phyloP scores from a whole-genome alignment of 1,284 basidiomycete species.

The Austropuccinia psidii region DNA sequence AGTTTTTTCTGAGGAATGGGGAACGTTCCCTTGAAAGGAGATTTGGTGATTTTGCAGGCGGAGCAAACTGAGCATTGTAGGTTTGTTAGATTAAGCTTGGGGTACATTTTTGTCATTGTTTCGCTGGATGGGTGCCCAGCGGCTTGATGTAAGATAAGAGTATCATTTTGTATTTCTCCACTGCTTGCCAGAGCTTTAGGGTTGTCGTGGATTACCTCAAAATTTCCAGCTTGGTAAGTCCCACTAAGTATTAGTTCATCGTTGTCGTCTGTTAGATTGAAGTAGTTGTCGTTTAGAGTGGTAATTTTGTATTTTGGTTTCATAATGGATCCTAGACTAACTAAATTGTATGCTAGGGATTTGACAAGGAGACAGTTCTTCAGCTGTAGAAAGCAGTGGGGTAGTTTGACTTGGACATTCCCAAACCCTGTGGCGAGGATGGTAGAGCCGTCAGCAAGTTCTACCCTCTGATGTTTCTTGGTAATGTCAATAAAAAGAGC shows the following conservation, averaged over 20 bases:
- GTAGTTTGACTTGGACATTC: not conserved
- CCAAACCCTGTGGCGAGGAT: not conserved
- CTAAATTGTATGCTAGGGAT: not conserved
- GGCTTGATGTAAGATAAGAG: not conserved
- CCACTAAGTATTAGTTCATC: not conserved
- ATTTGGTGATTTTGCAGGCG: not conserved
- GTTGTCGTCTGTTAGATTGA: not conserved
- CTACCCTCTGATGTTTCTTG: not conserved
- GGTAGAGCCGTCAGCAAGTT: not conserved
- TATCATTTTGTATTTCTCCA: too few species aligned
- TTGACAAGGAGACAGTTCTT: not conserved
- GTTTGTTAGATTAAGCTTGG: not conserved
- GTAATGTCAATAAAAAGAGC: not conserved
- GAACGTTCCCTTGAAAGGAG: not conserved
- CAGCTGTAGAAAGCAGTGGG: not conserved
- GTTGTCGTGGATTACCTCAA: not conserved
- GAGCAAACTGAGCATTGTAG: not conserved
- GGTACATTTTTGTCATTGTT: not conserved
- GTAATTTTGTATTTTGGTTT: not conserved
- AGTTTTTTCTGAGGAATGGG: not conserved
- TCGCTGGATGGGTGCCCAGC: not conserved
- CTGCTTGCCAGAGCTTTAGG: not conserved
- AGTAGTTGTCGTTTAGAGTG: not conserved
- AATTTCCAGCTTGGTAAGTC: not conserved
- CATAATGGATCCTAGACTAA: not conserved